Base-by-base conservation (phyloP, 768 basidiomycete species). In the Xerocomellus amylosporus region DNA sequence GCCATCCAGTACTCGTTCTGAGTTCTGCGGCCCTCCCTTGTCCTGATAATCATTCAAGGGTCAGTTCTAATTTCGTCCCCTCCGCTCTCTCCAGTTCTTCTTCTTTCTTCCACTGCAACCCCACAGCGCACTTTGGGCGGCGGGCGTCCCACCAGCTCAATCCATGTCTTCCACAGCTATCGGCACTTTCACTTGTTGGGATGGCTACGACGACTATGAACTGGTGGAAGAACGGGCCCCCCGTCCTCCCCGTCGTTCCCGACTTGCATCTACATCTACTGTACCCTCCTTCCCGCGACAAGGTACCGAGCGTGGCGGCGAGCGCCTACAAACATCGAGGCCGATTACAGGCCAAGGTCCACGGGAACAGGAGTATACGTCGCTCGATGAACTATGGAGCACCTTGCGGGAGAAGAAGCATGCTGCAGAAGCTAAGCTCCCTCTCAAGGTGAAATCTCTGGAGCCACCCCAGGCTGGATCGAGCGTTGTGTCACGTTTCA, bases 391-490 rank as follows among this genome's bases (percentile, higher is more conserved):
- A 20, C 69, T 89, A n/a, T 89, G 87, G 87, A 78, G 73, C 53
- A 76, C 79, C 51, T 78, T 89, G 49, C 79, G 86, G 42, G 78
- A 80, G 66, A 75, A 80, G 70, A 89, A 88, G 69, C 82, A 82
- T 46, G 77, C 74, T 58, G 79, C 79, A 60, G 84, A 88, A 77
- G 85, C 84, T 40, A 82, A 82, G 60, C 79, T 84, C 61, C 82
- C 81, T 48, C 79, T 83, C 30, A 89, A 89, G 68, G 84, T 88
- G 42, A 81, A 83, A 67, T 88, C 86, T 20, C 75, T 88, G 20
- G 85, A 85, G 64, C 34, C 62, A 2, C 43, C 69, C 31, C 64
- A 68, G 30, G 20, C 60, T 44, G 59, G 56, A 41, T 26, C 64
- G 41, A 70, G 59, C 46, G 50, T 43, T 20, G 44, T 53, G 17